Evolutionary conservation across 2,329 filamentous ascomycete genomes (phyloP), one percentile per base, ranked within the genome.

Genomic region (Magnaporthiopsis poae): DNA sequence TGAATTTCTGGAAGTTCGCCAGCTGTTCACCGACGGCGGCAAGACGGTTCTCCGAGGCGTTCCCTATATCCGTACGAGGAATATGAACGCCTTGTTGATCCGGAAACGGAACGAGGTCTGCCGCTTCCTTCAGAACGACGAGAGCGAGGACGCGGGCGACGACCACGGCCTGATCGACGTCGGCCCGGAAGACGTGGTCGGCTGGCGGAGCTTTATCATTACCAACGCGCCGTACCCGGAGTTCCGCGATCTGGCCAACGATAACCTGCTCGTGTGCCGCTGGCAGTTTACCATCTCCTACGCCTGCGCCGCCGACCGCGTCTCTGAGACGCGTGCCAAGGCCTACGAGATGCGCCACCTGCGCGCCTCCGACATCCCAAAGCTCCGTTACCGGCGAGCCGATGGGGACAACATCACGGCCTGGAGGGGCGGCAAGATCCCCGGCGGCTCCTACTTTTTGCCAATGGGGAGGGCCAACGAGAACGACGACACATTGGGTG

Each of bases 151-250:
- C 0, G 68, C 75, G 3, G 46, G 69, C 0, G 67, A 74, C 0
- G 67, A 74, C 0, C 80, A 84, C 27, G 73, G 77, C 0, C 67
- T 79, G 0, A 70, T 82, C 0, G 81, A 85, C 2, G 71, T 88
- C 0, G 61, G 74, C 0, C 66, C 81, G 0, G 64, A 69, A 0
- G 68, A 77, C 0, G 76, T 88, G 0, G 70, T 77, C 1, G 68
- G 74, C 1, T 74, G 79, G n/a, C 33, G 84, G 0, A 72, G 72
- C 0, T 74, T 90, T 0, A 71, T 79, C 0, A 74, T 82, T 2
- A 90, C 88, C 0, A 91, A 90, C 67, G 73, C 79, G 0, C 70
- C 74, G 0, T 86, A 80, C 61, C 82, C 82, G 0, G 65, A 74
- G 21, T 18, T 52, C 18, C 9, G 11, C 18, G 21, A 0, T 29